These are phyloP conservation scores for Ophiocordyceps robertsii DNA, from an alignment of 2,329 filamentous ascomycete genomes.

Conservation along the genomic window DNA sequence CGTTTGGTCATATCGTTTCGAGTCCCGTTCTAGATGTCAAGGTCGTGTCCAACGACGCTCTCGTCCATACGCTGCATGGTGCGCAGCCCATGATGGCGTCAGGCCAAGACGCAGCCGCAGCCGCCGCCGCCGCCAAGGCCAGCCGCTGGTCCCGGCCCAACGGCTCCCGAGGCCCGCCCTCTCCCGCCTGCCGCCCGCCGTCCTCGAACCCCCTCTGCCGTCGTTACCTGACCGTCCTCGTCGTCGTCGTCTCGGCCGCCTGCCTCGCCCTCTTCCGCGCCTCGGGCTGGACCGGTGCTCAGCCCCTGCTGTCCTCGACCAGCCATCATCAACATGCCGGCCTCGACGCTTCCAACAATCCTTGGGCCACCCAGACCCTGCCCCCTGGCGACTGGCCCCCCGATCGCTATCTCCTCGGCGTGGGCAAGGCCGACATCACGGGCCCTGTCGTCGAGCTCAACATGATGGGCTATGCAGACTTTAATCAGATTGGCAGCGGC, in stretches of 20 bases:
- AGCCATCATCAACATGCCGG: background rate
- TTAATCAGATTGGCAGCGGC: slow-evolving; percentile 66
- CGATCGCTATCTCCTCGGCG: slow-evolving; percentile 32
- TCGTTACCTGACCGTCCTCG: slow-evolving; percentile 3
- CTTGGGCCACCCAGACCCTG: slow-evolving; percentile 5
- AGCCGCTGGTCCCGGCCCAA: background rate
- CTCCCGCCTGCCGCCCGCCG: background rate
- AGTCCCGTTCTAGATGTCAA: background rate
- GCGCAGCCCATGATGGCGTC: slow-evolving; percentile 4
- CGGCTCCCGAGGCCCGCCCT: background rate
- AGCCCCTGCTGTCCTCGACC: slow-evolving; percentile 6
- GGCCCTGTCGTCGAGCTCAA: slow-evolving; percentile 78
- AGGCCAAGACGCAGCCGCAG: background rate
- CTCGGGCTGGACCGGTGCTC: slow-evolving; percentile 5
- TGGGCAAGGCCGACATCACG: slow-evolving; percentile 41
- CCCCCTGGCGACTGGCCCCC: slow-evolving; percentile 5
- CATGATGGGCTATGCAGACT: slow-evolving; percentile 78
- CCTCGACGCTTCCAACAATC: slow-evolving; percentile 1
- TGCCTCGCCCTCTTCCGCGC: slow-evolving; percentile 6
- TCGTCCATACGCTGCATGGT: background rate
- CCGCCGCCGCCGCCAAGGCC: background rate
- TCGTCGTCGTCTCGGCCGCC: slow-evolving; percentile 4
- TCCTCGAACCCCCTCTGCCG: slow-evolving; percentile 1
- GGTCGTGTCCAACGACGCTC: background rate
- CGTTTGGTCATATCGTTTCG: background rate